Evolutionary conservation across 192 early-diverging fungal genomes (phyloP).

Genomic region (Coemansia sp.): DNA sequence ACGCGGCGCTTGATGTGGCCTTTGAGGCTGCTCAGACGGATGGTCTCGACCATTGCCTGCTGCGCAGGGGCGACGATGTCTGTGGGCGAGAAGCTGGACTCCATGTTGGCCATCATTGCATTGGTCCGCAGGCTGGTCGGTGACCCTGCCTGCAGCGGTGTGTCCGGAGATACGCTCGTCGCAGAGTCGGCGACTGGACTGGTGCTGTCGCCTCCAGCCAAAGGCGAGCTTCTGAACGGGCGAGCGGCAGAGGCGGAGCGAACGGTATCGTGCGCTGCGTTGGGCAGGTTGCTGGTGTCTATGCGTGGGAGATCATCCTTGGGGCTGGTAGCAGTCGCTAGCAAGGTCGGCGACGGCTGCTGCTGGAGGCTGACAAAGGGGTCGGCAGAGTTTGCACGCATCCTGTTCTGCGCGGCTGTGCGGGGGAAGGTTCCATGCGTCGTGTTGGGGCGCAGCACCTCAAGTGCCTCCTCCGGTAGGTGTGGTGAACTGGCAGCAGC

Average conservation of each 20-base stretch:
- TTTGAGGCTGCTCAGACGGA: slow-evolving; percentile 45
- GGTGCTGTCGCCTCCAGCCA: slow-evolving; percentile 10
- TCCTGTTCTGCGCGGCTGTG: slow-evolving; percentile 9
- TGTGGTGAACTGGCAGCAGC: neutral
- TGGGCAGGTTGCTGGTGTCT: neutral
- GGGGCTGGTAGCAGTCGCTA: neutral
- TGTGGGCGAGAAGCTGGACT: slow-evolving; percentile 15
- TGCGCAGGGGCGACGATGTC: slow-evolving; percentile 29
- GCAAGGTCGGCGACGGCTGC: slow-evolving; percentile 13
- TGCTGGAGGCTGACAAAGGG: neutral
- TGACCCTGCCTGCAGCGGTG: slow-evolving; percentile 6
- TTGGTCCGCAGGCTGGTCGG: slow-evolving; percentile 20
- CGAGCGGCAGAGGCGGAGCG: slow-evolving; percentile 10
- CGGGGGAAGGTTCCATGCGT: slow-evolving; percentile 29
- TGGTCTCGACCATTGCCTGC: slow-evolving; percentile 39
- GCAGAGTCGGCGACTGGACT: neutral
- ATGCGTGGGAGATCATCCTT: neutral
- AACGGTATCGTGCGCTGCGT: slow-evolving; percentile 9
- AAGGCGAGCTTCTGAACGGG: slow-evolving; percentile 34
- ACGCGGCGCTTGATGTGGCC: slow-evolving; percentile 46
- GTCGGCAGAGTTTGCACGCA: slow-evolving; percentile 25
- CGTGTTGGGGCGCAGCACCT: slow-evolving; percentile 23
- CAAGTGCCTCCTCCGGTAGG: slow-evolving; percentile 7
- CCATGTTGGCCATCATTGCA: slow-evolving; percentile 1
- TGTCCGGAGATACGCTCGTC: slow-evolving; percentile 5